Base-by-base conservation (phyloP, 2,329 filamentous ascomycete species). In the Cladosporium velox region DNA sequence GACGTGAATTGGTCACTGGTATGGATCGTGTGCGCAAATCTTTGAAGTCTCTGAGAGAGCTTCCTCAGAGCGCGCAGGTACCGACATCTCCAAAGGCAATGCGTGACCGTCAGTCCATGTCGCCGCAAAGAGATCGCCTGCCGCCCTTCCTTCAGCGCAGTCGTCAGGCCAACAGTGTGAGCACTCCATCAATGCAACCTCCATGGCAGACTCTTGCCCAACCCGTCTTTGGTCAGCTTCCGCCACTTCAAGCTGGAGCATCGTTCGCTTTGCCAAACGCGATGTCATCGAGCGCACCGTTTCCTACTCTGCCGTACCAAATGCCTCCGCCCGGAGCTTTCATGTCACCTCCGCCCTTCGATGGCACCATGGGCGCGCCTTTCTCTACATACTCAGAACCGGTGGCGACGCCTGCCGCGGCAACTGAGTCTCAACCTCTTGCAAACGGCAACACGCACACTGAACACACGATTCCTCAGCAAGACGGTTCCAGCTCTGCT, bases 1-100 rank as follows among this genome's bases (percentile, higher is more conserved):
- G 76, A 47, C 72, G 74, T 30, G 73, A 77, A 49, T 70, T 78
- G 26, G 73, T 77, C 60, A 70, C 64, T 44, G 68, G 68, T 26
- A 67, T 76, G 68, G 77, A 79, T 71, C 71, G 72, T 35, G 70
- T 78, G 21, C 77, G 77, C 59, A 75, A 74, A 65, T 72, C 74
- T 5, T 65, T 78, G 65, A 77, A 77, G 59, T 69, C 68, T 32
- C 68, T 79, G 51, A 73, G 73, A 65, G 72, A 72, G 18, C 35
- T 57, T 44, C 67, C 72, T 21, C 67, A 55, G 24, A 38, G 38
- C 18, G 59, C 68, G 11, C 67, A 71, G 30, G 70, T 70, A 8
- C 72, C 73, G n/a, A 70, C 65, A 4, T 71, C 71, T 32, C 71
- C 72, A 26, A 68, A 68, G 15, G 70, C 69, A 5, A 69, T 71